Conservation (phyloP, 2,329 filamentous ascomycete genomes). For the Neofusicoccum kwambonambiense region DNA sequence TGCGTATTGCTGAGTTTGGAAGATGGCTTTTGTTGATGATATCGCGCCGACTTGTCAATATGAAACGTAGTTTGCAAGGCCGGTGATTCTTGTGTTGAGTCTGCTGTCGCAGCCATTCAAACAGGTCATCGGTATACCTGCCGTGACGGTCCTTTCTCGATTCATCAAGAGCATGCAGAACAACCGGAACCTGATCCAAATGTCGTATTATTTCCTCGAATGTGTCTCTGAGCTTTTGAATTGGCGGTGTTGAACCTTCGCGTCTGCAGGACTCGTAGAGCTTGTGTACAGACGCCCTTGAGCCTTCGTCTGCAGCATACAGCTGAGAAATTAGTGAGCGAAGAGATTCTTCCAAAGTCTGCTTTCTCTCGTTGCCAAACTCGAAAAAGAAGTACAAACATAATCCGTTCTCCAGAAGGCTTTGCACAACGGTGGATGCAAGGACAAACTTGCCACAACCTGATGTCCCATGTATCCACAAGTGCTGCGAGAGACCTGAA, state of each 20-base stretch:
- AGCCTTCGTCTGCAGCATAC: too few species aligned
- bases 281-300: too few species aligned
- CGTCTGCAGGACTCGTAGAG: not conserved
- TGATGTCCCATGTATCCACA: not conserved
- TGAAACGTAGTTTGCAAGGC: not conserved
- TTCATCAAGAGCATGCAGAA: not conserved
- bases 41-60: not conserved
- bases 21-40: not conserved
- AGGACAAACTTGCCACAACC: conserved; percentile 5
- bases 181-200: not conserved
- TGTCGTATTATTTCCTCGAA: not conserved
- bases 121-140: not conserved
- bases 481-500: not conserved
- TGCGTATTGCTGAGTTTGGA: not conserved
- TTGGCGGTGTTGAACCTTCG: not conserved
- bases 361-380: not conserved
- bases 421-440: not conserved
- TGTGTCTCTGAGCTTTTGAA: not conserved
- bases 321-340: not conserved
- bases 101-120: not conserved
- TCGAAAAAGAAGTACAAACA: not conserved
- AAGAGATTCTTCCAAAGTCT: not conserved
- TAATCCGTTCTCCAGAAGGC: not conserved
- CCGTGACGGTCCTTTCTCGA: not conserved
- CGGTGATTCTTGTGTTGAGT: not conserved